A percentile compares a stretch with the other conserved stretches of the same genome.
Conservation (phyloP, 371 early-diverging fungal species). For the Gilbertella persicaria region DNA sequence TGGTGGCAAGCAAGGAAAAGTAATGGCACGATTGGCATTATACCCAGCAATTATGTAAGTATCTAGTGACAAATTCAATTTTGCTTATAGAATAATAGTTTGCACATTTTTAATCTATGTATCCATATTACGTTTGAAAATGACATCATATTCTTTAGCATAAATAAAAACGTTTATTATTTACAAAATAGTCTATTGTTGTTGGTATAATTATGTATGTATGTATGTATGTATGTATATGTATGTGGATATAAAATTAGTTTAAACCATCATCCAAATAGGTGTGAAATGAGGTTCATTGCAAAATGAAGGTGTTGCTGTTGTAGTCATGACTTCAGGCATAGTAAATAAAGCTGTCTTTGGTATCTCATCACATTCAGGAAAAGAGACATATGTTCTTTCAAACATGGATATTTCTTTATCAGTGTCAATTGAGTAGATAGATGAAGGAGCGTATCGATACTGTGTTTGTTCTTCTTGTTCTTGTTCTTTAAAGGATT, state of each 20-base stretch:
- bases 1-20: conserved; percentile 94
- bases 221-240: too few relatives aligned
- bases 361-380: conserved; percentile 3
- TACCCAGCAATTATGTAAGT: conserved; percentile 90
- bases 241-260: too few relatives aligned
- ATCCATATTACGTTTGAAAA: too few relatives aligned
- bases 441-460: conserved; percentile 10
- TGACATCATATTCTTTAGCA: too few relatives aligned
- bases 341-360: conserved; percentile 8
- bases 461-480: neutral
- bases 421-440: conserved; percentile 5
- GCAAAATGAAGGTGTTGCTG: conserved; percentile 10
- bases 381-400: conserved; percentile 30
- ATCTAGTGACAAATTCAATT: too few relatives aligned
- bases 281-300: conserved; percentile 9
- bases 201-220: too few relatives aligned
- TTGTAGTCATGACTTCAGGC: conserved; percentile 7
- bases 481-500: too few relatives aligned
- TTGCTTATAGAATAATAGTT: too few relatives aligned
- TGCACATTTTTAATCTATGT: too few relatives aligned
- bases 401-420: conserved; percentile 22
- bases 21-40: conserved; percentile 84
- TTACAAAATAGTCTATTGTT: too few relatives aligned
- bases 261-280: too few relatives aligned
- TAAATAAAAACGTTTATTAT: too few relatives aligned